A percentile compares a stretch with the other conserved stretches of the same genome.
Evolutionary conservation across 495 filamentous ascomycete species (phyloP).

Genomic region (Beverwykella pulmonaria): DNA sequence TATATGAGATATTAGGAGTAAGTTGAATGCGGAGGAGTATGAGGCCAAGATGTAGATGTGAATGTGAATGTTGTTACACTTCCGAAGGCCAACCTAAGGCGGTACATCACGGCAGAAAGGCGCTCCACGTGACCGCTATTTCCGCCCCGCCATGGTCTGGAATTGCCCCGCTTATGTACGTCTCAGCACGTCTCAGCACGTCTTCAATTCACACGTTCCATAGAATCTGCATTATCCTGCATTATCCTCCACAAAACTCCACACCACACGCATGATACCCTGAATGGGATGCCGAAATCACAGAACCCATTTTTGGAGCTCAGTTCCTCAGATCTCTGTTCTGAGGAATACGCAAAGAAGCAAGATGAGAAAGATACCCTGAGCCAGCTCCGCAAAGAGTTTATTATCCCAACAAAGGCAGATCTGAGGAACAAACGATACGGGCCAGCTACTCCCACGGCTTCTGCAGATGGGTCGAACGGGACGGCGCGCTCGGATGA

Average conservation of each 20-base stretch:
- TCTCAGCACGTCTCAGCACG: background rate
- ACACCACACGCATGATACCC: background rate
- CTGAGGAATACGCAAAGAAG: slow-evolving; percentile 60
- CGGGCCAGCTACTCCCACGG: slow-evolving; percentile 16
- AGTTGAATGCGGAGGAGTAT: background rate
- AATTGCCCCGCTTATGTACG: background rate
- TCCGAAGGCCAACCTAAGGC: background rate
- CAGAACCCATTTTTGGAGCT: slow-evolving; percentile 36
- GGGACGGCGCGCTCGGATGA: background rate
- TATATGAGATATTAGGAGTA: background rate
- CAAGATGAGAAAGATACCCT: slow-evolving; percentile 74
- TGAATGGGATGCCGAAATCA: slow-evolving; percentile 15
- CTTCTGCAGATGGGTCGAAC: background rate
- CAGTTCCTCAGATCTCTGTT: slow-evolving; percentile 12
- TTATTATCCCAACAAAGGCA: slow-evolving; percentile 78
- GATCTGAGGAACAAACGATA: slow-evolving; percentile 67
- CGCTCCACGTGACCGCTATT: background rate
- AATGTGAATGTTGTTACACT: background rate
- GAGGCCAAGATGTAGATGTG: background rate
- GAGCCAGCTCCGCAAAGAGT: slow-evolving; percentile 69
- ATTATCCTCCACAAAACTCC: too few species aligned
- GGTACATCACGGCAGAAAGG: slow-evolving; percentile 7
- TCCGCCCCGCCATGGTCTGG: background rate
- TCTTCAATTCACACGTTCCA: too few species aligned
- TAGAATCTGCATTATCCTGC: too few species aligned